Base-by-base conservation (phyloP, 257 asterid genomes). In the Salvia hispanica region DNA sequence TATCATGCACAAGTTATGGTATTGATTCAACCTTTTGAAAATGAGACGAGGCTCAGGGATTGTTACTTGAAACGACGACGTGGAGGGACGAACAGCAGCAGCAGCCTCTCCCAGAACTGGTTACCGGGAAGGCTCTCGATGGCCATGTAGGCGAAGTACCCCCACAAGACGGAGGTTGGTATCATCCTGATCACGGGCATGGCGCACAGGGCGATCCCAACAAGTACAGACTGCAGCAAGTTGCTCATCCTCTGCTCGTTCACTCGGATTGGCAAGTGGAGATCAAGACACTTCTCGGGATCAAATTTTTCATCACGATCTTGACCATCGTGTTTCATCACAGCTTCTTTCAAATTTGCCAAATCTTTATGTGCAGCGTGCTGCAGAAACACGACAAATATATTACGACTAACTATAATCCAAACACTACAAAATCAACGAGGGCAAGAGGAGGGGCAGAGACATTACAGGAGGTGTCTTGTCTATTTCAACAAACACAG, bases 131-230 rank as follows among this genome's bases (percentile, higher is more conserved):
- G 92, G 74, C 96, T 85, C 54, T 92, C 98, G 7, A 85, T 84
- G 46, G 96, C 95, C 97, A 91, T 91, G 81, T 91, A 91, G 18
- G 97, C 97, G 33, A 91, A 91, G 76, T 88, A 91, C 12, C 97
- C 97, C 97, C 97, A 91, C 34, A 88, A 82, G 52, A 88, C 95
- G 0, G 96, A 91, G 14, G 95, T 88, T 1, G 97, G 97, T 40
- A 88, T 88, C 92, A 61, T 79, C 79, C 74, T 87, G 66, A 91
- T 86, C 72, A 91, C 78, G 9, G 95, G 96, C 83, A 86, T 79
- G 13, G 86, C 93, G 37, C 87, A 84, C 4, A 85, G 81, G 40
- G 86, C 78, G 5, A 86, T 40, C 9, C 90, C 97, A 62, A 88
- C 93, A 1, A 88, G 83, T 55, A 84, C 28, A 47, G 97, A 88